Percentiles rank a stretch among this genome's conserved stretches.
phyloP scores from a whole-genome alignment of 768 basidiomycete species.

The Leccinum fibrillosum region DNA sequence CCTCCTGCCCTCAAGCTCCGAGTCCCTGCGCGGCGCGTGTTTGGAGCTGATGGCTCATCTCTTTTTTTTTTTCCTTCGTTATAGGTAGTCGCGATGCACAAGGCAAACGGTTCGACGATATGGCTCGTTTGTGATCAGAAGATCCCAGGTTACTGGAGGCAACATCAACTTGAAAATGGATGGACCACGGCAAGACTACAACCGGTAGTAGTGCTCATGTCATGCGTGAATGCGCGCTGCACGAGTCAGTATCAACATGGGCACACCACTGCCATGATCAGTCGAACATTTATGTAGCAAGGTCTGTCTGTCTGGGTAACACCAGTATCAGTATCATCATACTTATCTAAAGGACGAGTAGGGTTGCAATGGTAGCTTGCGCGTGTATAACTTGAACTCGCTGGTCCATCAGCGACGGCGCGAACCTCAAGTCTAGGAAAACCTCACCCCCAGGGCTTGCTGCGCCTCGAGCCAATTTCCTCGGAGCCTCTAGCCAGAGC shows the following conservation, averaged over 20 bases:
- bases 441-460: constrained; percentile 79
- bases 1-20: too few relatives aligned
- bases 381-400: constrained; percentile 67
- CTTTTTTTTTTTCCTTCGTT: too few relatives aligned
- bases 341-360: constrained; percentile 61
- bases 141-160: too few relatives aligned
- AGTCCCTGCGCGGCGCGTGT: too few relatives aligned
- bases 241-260: constrained; percentile 1
- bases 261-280: background rate
- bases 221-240: constrained; percentile 78
- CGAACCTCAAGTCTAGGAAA: background rate
- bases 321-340: background rate
- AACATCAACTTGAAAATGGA: too few relatives aligned
- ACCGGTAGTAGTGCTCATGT: constrained; percentile 60
- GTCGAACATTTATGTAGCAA: background rate
- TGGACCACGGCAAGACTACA: too few relatives aligned
- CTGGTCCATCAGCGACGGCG: constrained; percentile 11
- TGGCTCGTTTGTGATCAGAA: too few relatives aligned
- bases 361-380: constrained; percentile 79
- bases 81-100: too few relatives aligned
- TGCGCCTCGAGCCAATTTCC: constrained; percentile 82
- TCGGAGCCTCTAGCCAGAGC: constrained; percentile 83
- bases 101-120: too few relatives aligned
- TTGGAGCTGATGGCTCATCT: too few relatives aligned
- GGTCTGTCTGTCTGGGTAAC: background rate